Evolutionary conservation across 2,329 filamentous ascomycete genomes (phyloP).

Genomic region (Hymenoscyphus fraxineus): DNA sequence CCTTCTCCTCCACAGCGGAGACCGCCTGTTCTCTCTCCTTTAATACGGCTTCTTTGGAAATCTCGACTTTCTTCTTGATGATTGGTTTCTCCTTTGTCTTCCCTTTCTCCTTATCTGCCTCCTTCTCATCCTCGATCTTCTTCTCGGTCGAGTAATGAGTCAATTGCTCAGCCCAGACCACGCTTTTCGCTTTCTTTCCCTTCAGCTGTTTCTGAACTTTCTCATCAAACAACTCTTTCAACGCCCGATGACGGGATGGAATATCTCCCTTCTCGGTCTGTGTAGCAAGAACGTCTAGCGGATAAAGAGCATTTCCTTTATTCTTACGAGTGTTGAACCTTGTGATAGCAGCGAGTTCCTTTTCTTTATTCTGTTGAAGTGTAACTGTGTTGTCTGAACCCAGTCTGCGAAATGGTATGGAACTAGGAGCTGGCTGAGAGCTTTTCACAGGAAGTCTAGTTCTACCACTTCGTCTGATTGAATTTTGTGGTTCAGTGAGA

Average conservation of each 20-base stretch:
- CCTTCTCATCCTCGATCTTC: conserved; percentile 24
- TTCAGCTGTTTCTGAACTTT: conserved; percentile 31
- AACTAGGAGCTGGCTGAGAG: conserved; percentile 27
- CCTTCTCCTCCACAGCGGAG: conserved; percentile 11
- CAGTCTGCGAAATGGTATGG: conserved; percentile 33
- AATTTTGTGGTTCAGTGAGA: conserved; percentile 18
- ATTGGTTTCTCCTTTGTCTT: conserved; percentile 3
- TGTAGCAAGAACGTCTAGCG: conserved; percentile 31
- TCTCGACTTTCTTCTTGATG: conserved; percentile 4
- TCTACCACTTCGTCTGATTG: conserved; percentile 32
- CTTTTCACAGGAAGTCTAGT: conserved; percentile 31
- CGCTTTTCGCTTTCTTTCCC: conserved; percentile 28
- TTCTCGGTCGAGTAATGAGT: conserved; percentile 30
- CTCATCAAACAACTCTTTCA: conserved; percentile 35
- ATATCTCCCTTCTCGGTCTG: conserved; percentile 41
- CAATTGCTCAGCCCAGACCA: conserved; percentile 34
- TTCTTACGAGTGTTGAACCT: conserved; percentile 45
- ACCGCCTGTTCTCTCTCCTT: conserved; percentile 21
- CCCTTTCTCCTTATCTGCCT: conserved; percentile 23
- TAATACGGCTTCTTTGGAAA: conserved; percentile 11
- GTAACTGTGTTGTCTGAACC: conserved; percentile 31
- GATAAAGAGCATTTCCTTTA: conserved; percentile 38
- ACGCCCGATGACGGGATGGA: conserved; percentile 35
- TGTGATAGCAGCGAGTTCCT: conserved; percentile 42
- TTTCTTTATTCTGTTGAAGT: conserved; percentile 38